A percentile compares a stretch with the other conserved stretches of the same genome.
Evolutionary conservation across 148 eudicot genomes (phyloP).

Genomic region (Euryodendron excelsum): DNA sequence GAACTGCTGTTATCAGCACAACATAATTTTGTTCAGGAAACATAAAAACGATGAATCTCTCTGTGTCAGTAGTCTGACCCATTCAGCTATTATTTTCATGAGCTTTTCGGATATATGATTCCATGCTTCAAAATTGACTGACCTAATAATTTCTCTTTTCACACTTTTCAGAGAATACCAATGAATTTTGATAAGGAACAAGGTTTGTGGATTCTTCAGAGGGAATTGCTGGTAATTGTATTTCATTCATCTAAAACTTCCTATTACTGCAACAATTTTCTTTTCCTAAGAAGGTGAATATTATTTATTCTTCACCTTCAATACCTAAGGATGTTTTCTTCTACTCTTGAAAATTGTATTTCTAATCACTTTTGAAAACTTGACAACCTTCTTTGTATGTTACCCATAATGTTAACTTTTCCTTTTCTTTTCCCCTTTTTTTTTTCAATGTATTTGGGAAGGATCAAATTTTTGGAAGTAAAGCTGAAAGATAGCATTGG

Average conservation of each 20-base stretch:
- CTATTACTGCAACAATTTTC: slow-evolving; percentile 7
- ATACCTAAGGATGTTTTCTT: not conserved
- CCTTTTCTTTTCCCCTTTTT: no score
- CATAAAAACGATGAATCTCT: not conserved
- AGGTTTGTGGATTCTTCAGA: slow-evolving; percentile 66
- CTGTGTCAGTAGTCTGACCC: not conserved
- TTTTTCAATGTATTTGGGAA: not conserved
- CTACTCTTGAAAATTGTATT: not conserved
- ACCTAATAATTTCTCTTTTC: not conserved
- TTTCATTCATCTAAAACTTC: no score
- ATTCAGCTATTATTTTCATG: not conserved
- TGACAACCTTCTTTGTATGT: not conserved
- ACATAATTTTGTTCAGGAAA: not conserved
- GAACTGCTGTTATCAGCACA: not conserved
- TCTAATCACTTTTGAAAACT: not conserved
- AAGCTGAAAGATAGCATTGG: not conserved
- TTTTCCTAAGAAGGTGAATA: not conserved
- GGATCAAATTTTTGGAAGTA: not conserved
- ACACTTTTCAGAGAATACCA: slow-evolving; percentile 61
- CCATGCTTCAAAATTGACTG: not conserved
- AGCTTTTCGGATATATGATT: not conserved
- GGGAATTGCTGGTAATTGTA: slow-evolving; percentile 66
- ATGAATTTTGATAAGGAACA: slow-evolving; percentile 50
- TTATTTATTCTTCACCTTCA: not conserved
- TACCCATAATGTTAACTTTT: no score